Conservation (phyloP, 1,284 basidiomycete genomes). For the Naganishia sp. region DNA sequence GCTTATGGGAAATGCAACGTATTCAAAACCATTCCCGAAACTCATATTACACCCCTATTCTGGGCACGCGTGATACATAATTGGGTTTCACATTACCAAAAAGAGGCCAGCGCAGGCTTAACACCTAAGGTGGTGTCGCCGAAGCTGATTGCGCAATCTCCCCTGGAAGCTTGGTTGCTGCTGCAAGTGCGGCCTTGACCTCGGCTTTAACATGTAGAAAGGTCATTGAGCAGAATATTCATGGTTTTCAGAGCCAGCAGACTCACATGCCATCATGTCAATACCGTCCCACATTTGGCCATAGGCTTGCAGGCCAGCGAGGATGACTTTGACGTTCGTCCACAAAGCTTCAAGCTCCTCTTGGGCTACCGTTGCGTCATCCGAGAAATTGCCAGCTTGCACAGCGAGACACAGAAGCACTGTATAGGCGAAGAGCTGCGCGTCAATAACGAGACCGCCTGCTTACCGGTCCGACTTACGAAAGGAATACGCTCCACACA, state of each 20-base stretch:
- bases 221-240: background rate
- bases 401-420: slow-evolving; percentile 52
- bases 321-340: slow-evolving; percentile 53
- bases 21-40: background rate
- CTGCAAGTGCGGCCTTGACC: slow-evolving; percentile 46
- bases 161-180: slow-evolving; percentile 40
- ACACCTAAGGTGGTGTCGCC: background rate
- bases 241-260: background rate
- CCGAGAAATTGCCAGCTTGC: slow-evolving; percentile 45
- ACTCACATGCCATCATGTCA: slow-evolving; percentile 53
- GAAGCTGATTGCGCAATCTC: slow-evolving; percentile 34
- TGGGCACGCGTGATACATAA: too few relatives aligned
- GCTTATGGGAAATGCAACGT: background rate
- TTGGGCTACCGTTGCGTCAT: slow-evolving; percentile 35
- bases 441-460: background rate
- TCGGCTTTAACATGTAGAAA: slow-evolving; percentile 37
- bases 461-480: slow-evolving; percentile 16
- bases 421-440: background rate
- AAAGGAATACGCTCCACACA: slow-evolving; percentile 53
- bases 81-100: too few relatives aligned
- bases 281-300: slow-evolving; percentile 55
- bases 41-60: too few relatives aligned
- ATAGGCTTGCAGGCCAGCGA: slow-evolving; percentile 54
- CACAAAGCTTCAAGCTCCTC: slow-evolving; percentile 52
- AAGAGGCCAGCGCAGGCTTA: background rate